Evolutionary conservation across 495 filamentous ascomycete species (phyloP).

Genomic region (Penicillium goetzii): DNA sequence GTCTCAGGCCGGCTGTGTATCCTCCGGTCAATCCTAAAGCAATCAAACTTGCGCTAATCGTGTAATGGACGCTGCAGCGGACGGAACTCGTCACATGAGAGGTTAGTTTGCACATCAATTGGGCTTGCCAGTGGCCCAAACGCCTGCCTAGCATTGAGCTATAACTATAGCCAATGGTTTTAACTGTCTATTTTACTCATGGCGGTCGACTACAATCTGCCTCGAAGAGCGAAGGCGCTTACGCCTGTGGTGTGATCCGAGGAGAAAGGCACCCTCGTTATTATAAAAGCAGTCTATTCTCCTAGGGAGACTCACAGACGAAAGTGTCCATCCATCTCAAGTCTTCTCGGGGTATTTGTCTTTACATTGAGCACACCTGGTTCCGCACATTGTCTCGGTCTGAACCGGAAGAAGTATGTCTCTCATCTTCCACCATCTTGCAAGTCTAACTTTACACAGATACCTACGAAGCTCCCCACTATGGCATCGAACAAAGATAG

Average conservation of each 20-base stretch:
- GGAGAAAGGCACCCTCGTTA: not conserved
- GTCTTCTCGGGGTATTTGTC: not conserved
- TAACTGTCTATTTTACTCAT: too few relatives aligned
- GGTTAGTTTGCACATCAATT: too few relatives aligned
- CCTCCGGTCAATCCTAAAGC: too few relatives aligned
- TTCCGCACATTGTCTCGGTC: not conserved
- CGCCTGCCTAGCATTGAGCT: too few relatives aligned
- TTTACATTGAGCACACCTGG: not conserved
- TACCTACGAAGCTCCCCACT: not conserved
- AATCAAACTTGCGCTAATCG: too few relatives aligned
- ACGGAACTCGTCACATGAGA: too few relatives aligned
- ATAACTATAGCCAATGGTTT: too few relatives aligned
- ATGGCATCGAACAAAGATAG: conserved; percentile 1
- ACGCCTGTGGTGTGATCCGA: not conserved
- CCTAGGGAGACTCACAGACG: not conserved
- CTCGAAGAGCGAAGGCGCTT: too few relatives aligned
- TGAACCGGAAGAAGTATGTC: not conserved
- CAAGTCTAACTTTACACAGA: conserved; percentile 1
- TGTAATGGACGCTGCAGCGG: too few relatives aligned
- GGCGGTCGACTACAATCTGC: too few relatives aligned
- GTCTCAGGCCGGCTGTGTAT: too few relatives aligned
- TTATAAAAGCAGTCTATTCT: not conserved
- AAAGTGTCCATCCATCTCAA: not conserved
- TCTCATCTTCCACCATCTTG: not conserved
- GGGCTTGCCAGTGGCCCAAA: too few relatives aligned